These are phyloP conservation scores for Curvularia verruculosa DNA, from an alignment of 2,329 filamentous ascomycete species.

Conservation along the genomic window DNA sequence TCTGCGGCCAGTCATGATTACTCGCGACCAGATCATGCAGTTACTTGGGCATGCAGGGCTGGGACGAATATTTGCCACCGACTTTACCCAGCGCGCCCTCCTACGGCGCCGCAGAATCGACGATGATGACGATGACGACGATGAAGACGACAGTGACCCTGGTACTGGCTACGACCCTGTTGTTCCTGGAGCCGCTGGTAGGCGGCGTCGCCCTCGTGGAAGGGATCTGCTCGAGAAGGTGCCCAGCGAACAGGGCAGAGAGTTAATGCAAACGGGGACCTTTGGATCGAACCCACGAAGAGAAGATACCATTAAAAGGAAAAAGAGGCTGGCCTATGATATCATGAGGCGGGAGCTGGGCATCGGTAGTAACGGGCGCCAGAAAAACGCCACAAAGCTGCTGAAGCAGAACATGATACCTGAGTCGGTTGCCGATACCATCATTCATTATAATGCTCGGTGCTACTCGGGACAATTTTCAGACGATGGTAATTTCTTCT, in stretches of 20 bases:
- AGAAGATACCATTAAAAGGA: slow-evolving; percentile 62
- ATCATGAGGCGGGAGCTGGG: slow-evolving; percentile 85
- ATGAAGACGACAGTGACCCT: slow-evolving; percentile 48
- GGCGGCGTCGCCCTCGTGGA: slow-evolving; percentile 54
- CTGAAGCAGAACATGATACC: slow-evolving; percentile 81
- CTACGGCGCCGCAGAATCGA: slow-evolving; percentile 30
- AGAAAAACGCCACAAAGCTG: slow-evolving; percentile 67
- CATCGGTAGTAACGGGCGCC: slow-evolving; percentile 63
- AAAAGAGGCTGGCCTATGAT: slow-evolving; percentile 66
- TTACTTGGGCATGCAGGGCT: slow-evolving; percentile 61
- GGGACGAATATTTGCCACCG: slow-evolving; percentile 56
- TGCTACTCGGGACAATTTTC: slow-evolving; percentile 97
- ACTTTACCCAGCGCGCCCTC: slow-evolving; percentile 30
- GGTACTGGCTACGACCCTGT: slow-evolving; percentile 44
- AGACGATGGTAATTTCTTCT: slow-evolving; percentile 97
- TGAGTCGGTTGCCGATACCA: slow-evolving; percentile 76
- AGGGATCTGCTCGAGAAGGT: slow-evolving; percentile 74
- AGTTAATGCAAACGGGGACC: slow-evolving; percentile 79
- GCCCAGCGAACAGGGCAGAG: slow-evolving; percentile 75
- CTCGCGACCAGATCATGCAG: slow-evolving; percentile 59
- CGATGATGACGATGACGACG: slow-evolving; percentile 47
- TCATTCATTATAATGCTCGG: slow-evolving; percentile 83
- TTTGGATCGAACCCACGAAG: slow-evolving; percentile 73
- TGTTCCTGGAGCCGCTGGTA: slow-evolving; percentile 40
- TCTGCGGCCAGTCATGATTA: slow-evolving; percentile 49